Percentiles rank a stretch among this genome's conserved stretches.
phyloP scores from a whole-genome alignment of 177 flowering plant species.

The Telopea speciosissima region DNA sequence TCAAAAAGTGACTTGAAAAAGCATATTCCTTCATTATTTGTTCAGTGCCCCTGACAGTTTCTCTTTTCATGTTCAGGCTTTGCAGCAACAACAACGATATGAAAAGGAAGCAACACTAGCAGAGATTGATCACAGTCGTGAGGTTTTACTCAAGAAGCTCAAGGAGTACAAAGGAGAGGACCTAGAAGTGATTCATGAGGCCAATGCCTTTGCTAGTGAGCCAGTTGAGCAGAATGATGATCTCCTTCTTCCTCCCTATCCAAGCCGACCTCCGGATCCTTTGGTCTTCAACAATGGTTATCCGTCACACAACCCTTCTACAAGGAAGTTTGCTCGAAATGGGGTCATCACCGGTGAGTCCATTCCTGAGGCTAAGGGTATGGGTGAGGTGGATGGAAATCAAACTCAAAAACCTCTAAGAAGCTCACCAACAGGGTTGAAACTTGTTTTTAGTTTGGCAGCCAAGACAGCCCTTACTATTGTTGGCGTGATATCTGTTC shows the following conservation, averaged over 20 bases:
- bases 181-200: constrained; percentile 77
- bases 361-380: constrained; percentile 23
- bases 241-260: constrained; percentile 92
- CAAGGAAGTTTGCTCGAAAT: constrained; percentile 28
- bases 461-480: constrained; percentile 58
- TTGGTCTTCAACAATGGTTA: constrained; percentile 34
- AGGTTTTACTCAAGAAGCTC: constrained; percentile 65
- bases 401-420: constrained; percentile 12
- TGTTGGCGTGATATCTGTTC: constrained; percentile 55
- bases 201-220: constrained; percentile 75
- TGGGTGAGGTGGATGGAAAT: constrained; percentile 16
- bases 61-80: constrained; percentile 35
- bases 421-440: constrained; percentile 32
- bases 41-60: background rate
- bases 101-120: constrained; percentile 71
- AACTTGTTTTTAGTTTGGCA: constrained; percentile 34
- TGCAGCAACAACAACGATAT: constrained; percentile 75
- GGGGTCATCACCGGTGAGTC: constrained; percentile 21
- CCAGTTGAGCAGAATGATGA: constrained; percentile 58
- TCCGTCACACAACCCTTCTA: constrained; percentile 27
- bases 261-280: constrained; percentile 48
- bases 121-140: constrained; percentile 77
- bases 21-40: background rate
- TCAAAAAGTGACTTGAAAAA: background rate
- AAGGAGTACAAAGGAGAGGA: constrained; percentile 77